Base-by-base conservation (phyloP, 306 rosid species). In the Malus fusca region DNA sequence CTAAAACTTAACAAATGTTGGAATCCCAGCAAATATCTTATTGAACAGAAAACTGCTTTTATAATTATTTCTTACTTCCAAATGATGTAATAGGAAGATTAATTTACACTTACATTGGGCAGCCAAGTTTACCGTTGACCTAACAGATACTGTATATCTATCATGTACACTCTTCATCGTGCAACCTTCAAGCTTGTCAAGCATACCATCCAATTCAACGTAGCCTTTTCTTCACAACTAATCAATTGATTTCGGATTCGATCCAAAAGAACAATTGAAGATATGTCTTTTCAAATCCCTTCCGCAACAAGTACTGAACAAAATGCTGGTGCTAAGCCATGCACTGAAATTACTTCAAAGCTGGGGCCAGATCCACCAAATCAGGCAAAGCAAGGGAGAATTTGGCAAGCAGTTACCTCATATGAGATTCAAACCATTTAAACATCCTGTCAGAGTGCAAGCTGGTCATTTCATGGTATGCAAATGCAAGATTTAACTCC, bases 401-500 rank as follows among this genome's bases (percentile, higher is more conserved):
- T 11, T 61, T 69, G 51, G 35, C 44, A 15, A 15, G 17, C 55
- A 19, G 23, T 81, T 62, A 93, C 79, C 75, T 77, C 80, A 85
- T 71, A 79, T 92, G 97, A 82, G 91, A 81, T 77, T 89, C 87
- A 79, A 86, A 88, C 99, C 97, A 95, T 73, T 80, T 84, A 60
- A 88, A 83, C 62, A 95, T 90, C 66, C 84, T 80, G 62, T 92
- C 97, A 58, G 87, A 81, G 48, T 90, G 86, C 53, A 88, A 71
- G 67, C 99, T 92, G 23, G 91, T 90, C 97, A 92, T 92, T 89
- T 95, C 97, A 77, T 92, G 97, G 72, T 60, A 79, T 53, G 96
- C 92, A 79, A 82, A 95, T 75, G 99, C 99, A 77, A 92, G 92
- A 90, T 95, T 95, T 64, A 95, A 67, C 84, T 92, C 98, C 83